Conservation (phyloP, 2,329 filamentous ascomycete species). For the Verticillium nubilum region DNA sequence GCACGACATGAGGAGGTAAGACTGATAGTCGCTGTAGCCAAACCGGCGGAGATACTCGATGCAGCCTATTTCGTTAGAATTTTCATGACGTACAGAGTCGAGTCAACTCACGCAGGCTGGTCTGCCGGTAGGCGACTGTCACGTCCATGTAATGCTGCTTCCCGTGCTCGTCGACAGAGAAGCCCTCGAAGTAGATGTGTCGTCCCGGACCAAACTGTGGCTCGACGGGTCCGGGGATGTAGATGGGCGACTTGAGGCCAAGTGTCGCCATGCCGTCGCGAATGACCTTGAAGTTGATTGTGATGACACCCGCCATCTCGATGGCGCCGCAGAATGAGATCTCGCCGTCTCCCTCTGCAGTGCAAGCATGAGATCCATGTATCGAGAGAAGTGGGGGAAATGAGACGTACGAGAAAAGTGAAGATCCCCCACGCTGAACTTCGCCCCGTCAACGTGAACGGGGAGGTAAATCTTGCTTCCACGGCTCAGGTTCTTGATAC, state of each 20-base stretch:
- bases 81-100: background rate
- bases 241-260: conserved; percentile 77
- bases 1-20: conserved; percentile 79
- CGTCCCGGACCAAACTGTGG: conserved; percentile 80
- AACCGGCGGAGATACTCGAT: conserved; percentile 77
- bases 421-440: conserved; percentile 84
- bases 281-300: conserved; percentile 83
- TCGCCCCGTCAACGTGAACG: conserved; percentile 79
- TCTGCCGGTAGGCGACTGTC: conserved; percentile 81
- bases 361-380: background rate
- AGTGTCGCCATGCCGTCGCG: conserved; percentile 72
- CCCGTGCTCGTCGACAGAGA: conserved; percentile 80
- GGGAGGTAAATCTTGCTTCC: conserved; percentile 82
- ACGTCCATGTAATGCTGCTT: conserved; percentile 89
- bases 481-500: conserved; percentile 75
- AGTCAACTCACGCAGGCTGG: conserved; percentile 50
- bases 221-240: conserved; percentile 80
- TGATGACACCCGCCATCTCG: conserved; percentile 90
- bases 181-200: conserved; percentile 83
- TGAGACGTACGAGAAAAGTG: conserved; percentile 64
- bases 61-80: conserved; percentile 36
- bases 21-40: conserved; percentile 68
- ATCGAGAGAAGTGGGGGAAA: background rate
- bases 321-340: conserved; percentile 88
- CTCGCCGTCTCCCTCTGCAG: conserved; percentile 73